Percentiles rank a stretch among this genome's conserved stretches.
Conservation (phyloP, 176 grass and related monocot species). For the Typha latifolia region DNA sequence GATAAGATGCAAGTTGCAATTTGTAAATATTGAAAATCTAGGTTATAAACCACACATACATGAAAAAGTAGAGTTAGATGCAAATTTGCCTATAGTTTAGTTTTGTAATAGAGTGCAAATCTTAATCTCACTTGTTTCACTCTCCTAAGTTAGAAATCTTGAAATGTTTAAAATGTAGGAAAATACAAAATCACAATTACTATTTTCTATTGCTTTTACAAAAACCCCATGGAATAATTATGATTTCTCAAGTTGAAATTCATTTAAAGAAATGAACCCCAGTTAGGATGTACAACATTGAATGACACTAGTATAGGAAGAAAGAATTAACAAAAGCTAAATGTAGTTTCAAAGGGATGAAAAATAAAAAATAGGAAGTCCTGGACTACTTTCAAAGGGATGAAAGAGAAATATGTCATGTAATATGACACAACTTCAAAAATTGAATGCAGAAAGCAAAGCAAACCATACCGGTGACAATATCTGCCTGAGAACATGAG, state of each 20-base stretch:
- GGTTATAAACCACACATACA: no score
- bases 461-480: conserved; percentile 43
- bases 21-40: no score
- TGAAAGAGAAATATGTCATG: conserved; percentile 5
- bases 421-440: conserved; percentile 18
- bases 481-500: conserved; percentile 96
- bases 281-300: no score
- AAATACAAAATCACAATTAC: background rate
- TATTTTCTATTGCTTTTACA: background rate
- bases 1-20: no score
- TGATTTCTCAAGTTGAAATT: background rate
- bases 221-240: background rate
- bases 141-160: no score
- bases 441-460: conserved; percentile 9
- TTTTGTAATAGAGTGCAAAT: no score
- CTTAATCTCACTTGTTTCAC: no score
- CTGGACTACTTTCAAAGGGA: background rate
- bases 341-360: background rate
- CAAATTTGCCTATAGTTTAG: no score
- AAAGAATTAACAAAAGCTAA: background rate
- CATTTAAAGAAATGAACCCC: background rate
- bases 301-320: background rate
- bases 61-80: no score
- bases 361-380: background rate
- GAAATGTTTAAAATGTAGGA: no score